Evolutionary conservation across 129 eudicot genomes (phyloP).

Genomic region (Helianthus tuberosus): DNA sequence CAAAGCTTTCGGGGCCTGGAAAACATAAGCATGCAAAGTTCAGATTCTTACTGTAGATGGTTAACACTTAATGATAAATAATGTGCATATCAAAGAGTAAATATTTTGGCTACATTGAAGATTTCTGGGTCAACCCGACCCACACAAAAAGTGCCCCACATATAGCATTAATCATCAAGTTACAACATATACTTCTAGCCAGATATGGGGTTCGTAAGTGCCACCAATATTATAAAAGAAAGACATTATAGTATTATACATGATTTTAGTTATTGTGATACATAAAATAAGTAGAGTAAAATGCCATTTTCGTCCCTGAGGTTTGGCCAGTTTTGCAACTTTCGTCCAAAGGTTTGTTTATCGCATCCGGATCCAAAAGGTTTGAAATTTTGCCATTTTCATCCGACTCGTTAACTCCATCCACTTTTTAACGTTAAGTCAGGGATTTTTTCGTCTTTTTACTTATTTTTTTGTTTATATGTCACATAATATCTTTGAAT

Average conservation of each 20-base stretch:
- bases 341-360: no score
- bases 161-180: not conserved
- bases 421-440: no score
- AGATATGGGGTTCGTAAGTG: not conserved
- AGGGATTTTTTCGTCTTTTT: no score
- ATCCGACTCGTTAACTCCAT: no score
- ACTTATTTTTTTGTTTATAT: no score
- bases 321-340: no score
- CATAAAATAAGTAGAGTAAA: not conserved
- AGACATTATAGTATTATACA: conserved; percentile 6
- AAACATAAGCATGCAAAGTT: conserved; percentile 20
- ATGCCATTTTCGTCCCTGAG: no score
- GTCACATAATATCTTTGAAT: no score
- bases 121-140: not conserved
- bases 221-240: not conserved
- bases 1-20: conserved; percentile 93
- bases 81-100: not conserved
- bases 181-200: not conserved
- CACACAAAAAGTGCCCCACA: not conserved
- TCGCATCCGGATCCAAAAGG: no score
- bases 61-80: not conserved
- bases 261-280: not conserved
- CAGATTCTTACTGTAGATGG: conserved; percentile 3
- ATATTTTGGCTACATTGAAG: not conserved
- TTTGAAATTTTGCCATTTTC: no score